phyloP scores from a whole-genome alignment of 805 yeast genomes.

The Saccharomycopsis fodiens region DNA sequence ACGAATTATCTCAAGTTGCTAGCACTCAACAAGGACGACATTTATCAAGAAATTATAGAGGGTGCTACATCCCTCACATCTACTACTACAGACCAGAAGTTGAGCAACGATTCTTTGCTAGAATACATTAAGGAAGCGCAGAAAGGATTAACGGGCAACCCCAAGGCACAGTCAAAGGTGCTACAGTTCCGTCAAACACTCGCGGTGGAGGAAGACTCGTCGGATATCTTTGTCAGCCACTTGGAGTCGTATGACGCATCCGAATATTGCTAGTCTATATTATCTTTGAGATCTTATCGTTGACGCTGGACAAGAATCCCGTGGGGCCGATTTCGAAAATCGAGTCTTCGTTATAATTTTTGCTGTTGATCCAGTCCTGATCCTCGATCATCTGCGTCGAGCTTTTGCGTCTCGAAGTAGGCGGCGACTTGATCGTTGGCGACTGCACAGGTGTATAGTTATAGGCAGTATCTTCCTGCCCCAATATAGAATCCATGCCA shows the following conservation, averaged over 20 bases:
- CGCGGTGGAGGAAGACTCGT: neutral
- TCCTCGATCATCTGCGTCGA: neutral
- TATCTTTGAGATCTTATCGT: slow-evolving; percentile 19
- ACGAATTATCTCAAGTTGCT: slow-evolving; percentile 10
- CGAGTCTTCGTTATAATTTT: slow-evolving; percentile 20
- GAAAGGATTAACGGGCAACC: neutral
- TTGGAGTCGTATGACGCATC: neutral
- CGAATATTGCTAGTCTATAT: too few relatives aligned
- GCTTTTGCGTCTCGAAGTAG: neutral
- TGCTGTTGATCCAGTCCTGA: slow-evolving; percentile 20
- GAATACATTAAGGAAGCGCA: neutral
- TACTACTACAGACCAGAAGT: neutral
- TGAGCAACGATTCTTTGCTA: neutral
- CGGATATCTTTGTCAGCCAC: neutral
- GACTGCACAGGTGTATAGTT: slow-evolving; percentile 3
- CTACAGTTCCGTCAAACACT: neutral
- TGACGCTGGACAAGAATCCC: slow-evolving; percentile 19
- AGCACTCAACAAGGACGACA: slow-evolving; percentile 8
- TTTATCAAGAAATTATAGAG: neutral
- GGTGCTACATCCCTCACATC: neutral
- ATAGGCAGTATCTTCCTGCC: slow-evolving; percentile 4
- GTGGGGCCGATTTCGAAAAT: slow-evolving; percentile 20
- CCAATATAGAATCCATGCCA: slow-evolving; percentile 7
- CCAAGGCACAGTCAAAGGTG: neutral
- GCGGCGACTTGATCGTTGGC: neutral